phyloP scores from a whole-genome alignment of 1,284 basidiomycete genomes.

The Puccinia brachypodii region DNA sequence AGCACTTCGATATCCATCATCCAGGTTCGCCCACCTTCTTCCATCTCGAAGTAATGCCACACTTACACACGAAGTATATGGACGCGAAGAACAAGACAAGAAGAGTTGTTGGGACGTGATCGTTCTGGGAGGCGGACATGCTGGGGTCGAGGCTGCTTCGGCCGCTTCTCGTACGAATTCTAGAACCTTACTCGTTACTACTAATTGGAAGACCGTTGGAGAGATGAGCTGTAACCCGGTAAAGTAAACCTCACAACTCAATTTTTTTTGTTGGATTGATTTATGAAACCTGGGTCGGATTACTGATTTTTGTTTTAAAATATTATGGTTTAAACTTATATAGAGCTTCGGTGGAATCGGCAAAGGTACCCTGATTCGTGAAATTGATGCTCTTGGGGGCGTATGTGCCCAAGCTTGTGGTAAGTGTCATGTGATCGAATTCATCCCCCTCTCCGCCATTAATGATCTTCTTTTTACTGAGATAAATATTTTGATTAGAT shows the following conservation, averaged over 20 bases:
- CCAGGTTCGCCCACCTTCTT: not conserved
- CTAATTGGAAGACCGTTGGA: conserved; percentile 74
- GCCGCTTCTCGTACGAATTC: conserved; percentile 79
- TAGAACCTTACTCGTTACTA: conserved; percentile 74
- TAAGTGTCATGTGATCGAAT: conserved; percentile 55
- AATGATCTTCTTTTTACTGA: not conserved
- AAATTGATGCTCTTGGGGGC: conserved; percentile 83
- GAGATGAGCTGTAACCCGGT: conserved; percentile 83
- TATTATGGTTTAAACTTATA: not conserved
- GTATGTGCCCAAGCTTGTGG: conserved; percentile 73
- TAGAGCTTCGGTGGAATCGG: conserved; percentile 64
- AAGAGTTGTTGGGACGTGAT: conserved; percentile 66
- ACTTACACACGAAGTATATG: not conserved
- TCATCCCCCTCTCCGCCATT: not conserved
- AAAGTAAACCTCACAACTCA: no score
- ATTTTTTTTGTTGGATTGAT: no score
- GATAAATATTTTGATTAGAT: conserved; percentile 61
- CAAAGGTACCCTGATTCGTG: conserved; percentile 81
- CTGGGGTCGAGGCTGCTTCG: conserved; percentile 84
- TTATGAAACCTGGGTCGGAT: conserved; percentile 55
- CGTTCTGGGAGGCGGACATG: conserved; percentile 87
- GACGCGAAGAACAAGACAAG: not conserved
- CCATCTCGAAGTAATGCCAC: not conserved
- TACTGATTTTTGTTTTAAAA: not conserved
- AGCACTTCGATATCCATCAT: not conserved